Conservation (phyloP, 1,139 yeast species). For the Suhomyces yuchorum region DNA sequence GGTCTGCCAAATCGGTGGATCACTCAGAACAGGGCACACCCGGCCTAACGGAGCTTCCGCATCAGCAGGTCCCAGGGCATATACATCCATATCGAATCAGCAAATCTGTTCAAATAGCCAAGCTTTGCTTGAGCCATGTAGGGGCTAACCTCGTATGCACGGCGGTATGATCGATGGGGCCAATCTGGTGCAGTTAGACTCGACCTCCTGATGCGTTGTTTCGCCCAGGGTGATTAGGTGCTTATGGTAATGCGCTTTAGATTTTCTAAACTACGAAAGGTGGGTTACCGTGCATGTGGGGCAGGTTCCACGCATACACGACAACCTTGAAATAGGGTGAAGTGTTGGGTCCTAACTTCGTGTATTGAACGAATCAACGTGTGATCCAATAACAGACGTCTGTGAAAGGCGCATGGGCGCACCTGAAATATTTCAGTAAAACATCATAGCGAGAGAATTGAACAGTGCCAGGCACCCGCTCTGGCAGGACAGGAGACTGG, state of each 20-base stretch:
- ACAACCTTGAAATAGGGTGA: background rate
- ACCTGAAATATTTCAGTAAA: constrained; percentile 5
- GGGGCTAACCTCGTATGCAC: background rate
- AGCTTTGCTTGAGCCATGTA: background rate
- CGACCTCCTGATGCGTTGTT: background rate
- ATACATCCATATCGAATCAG: no score
- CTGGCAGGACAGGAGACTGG: background rate
- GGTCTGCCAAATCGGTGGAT: no score
- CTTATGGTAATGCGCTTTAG: background rate
- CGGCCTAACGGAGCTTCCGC: no score
- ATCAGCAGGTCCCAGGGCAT: no score
- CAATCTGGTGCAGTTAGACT: background rate
- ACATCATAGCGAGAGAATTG: constrained; percentile 6
- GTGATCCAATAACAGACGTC: background rate
- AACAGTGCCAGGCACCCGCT: constrained; percentile 2
- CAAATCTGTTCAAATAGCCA: background rate
- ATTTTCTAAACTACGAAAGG: background rate
- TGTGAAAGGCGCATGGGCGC: constrained; percentile 1
- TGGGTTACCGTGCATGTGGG: background rate
- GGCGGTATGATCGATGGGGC: background rate
- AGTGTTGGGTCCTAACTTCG: constrained; percentile 1
- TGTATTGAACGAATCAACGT: background rate
- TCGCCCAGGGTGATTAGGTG: background rate
- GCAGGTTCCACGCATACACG: constrained; percentile 1
- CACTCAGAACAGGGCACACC: no score